Base-by-base conservation (phyloP, 1,284 basidiomycete species). In the Megacollybia platyphylla region DNA sequence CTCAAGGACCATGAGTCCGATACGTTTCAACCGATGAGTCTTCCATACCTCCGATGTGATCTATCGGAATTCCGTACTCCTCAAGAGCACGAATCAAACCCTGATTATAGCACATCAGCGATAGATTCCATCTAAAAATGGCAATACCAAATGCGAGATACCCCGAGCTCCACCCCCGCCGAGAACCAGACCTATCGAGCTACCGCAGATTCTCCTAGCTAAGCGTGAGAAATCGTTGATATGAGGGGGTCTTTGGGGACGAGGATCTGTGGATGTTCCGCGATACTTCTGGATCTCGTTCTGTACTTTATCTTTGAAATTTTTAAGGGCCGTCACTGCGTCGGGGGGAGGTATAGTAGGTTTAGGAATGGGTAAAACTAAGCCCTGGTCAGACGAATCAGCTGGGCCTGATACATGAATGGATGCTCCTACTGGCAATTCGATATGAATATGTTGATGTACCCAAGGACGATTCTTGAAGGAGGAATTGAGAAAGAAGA, bases 91-190 rank as follows among this genome's bases (percentile, higher is more conserved):
- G 82, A 36, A 99, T 76, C 47, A 94, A 73, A 24, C 91, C 91
- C 86, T 88, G 46, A 24, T 9, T 8, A 30, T 15, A 11, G 27
- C 40, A 18, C 15, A 31, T 29, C 40, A 36, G 31, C 48, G 39
- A 30, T 35, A 42, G 10, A n/a, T 36, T 15, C 45, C 46, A 45
- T 38, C 26, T 13, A 44, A 18, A 28, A 42, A 32, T 42, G 7
- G 37, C 56, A 69, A 55, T 53, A 91, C 89, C 48, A 98, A 64
- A 65, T 98, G 96, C 1, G 92, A 84, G 50, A 97, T 81, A 24
- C 94, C 94, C 42, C 96, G 77, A 5, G 93, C 96, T 6, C 96
- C 94, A 9, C 94, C 96, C 9, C 94, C 94, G 13, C 94, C 94
- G 0, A 99, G 73, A 3, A 98, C 91, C 28, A 99, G 67, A 1